These are phyloP conservation scores for Pilobolus umbonatus DNA, from an alignment of 192 early-diverging fungal genomes.

Conservation along the genomic window DNA sequence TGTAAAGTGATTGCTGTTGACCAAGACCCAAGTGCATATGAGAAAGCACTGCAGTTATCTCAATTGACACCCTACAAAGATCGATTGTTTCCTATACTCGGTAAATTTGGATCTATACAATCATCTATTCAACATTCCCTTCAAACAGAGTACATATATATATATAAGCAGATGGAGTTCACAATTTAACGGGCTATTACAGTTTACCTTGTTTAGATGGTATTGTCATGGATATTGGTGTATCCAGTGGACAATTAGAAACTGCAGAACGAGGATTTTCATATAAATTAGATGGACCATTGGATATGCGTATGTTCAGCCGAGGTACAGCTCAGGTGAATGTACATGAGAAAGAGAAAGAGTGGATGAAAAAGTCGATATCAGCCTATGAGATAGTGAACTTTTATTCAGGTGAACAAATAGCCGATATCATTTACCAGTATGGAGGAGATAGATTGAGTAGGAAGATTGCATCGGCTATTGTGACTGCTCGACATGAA, in stretches of 20 bases:
- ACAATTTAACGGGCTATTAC: neutral
- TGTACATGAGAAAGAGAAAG: slow-evolving; percentile 13
- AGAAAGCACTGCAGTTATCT: slow-evolving; percentile 51
- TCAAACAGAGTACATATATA: slow-evolving; percentile 9
- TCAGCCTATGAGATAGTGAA: slow-evolving; percentile 64
- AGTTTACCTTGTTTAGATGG: slow-evolving; percentile 56
- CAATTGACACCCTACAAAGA: slow-evolving; percentile 34
- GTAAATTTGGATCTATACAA: slow-evolving; percentile 55
- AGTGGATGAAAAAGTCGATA: slow-evolving; percentile 34
- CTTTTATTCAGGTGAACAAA: slow-evolving; percentile 51
- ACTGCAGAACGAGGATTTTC: slow-evolving; percentile 65
- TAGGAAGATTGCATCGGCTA: slow-evolving; percentile 55
- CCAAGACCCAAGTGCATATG: slow-evolving; percentile 62
- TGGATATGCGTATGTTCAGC: slow-evolving; percentile 75
- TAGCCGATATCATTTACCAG: slow-evolving; percentile 59
- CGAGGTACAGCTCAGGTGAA: slow-evolving; percentile 18
- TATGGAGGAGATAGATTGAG: slow-evolving; percentile 66
- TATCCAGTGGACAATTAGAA: slow-evolving; percentile 65
- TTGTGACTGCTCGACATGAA: slow-evolving; percentile 46
- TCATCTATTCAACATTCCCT: slow-evolving; percentile 30
- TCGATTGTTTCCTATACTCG: slow-evolving; percentile 52
- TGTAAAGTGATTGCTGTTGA: slow-evolving; percentile 67
- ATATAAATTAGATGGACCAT: slow-evolving; percentile 56
- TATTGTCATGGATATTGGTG: slow-evolving; percentile 70
- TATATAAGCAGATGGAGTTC: neutral